Evolutionary conservation across 192 early-diverging fungal species (phyloP).

Genomic region (Dissophora globulifera): DNA sequence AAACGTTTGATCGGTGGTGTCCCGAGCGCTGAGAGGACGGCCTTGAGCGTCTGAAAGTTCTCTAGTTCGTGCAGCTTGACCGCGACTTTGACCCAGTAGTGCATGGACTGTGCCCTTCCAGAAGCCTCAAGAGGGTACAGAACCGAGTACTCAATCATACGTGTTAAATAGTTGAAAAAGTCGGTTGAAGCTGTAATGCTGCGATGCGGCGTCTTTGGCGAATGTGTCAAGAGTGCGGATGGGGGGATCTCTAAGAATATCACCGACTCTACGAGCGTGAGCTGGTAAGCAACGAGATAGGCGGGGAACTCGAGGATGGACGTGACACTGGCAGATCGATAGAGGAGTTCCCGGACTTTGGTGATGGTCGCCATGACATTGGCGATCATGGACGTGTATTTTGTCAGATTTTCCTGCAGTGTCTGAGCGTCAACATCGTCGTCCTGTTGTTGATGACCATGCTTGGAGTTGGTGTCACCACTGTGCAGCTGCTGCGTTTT

Average conservation of each 20-base stretch:
- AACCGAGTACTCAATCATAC: slow-evolving; percentile 77
- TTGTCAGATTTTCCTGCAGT: slow-evolving; percentile 57
- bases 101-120: slow-evolving; percentile 67
- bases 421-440: slow-evolving; percentile 45
- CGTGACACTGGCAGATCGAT: slow-evolving; percentile 62
- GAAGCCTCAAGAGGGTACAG: slow-evolving; percentile 66
- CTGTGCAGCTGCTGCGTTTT: slow-evolving; percentile 10
- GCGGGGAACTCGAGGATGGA: slow-evolving; percentile 68
- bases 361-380: slow-evolving; percentile 63
- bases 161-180: slow-evolving; percentile 86
- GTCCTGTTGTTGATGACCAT: slow-evolving; percentile 16
- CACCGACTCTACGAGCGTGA: slow-evolving; percentile 75
- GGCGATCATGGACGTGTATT: slow-evolving; percentile 56
- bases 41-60: slow-evolving; percentile 80
- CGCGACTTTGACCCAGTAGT: slow-evolving; percentile 78
- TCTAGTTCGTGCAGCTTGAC: slow-evolving; percentile 62
- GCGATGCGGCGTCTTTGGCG: slow-evolving; percentile 67
- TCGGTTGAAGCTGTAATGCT: slow-evolving; percentile 73
- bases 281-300: slow-evolving; percentile 73
- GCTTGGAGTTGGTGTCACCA: slow-evolving; percentile 4
- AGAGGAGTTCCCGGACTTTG: slow-evolving; percentile 61
- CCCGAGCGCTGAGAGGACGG: slow-evolving; percentile 70
- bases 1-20: slow-evolving; percentile 77
- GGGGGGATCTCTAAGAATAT: slow-evolving; percentile 74
- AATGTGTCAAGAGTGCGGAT: slow-evolving; percentile 67